Evolutionary conservation across 371 early-diverging fungal genomes (phyloP).

Genomic region (Coelomomyces lativittatus): DNA sequence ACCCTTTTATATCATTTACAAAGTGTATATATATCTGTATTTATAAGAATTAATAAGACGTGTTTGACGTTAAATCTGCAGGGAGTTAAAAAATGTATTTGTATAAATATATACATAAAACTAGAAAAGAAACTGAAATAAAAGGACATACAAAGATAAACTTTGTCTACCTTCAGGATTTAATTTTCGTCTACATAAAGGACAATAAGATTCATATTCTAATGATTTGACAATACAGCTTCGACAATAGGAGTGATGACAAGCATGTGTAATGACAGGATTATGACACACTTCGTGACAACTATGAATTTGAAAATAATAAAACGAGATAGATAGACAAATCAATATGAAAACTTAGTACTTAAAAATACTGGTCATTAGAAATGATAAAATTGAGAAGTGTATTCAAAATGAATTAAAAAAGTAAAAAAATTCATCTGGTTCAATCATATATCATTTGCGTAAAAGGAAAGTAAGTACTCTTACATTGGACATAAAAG

Average conservation of each 20-base stretch:
- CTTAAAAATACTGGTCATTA: too few species aligned
- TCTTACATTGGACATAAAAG: constrained; percentile 29
- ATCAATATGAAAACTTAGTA: background rate
- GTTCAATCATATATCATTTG: too few species aligned
- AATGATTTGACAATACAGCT: constrained; percentile 25
- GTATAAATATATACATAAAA: too few species aligned
- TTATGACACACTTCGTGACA: constrained; percentile 39
- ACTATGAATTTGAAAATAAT: too few species aligned
- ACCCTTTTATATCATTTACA: too few species aligned
- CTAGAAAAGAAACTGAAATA: too few species aligned
- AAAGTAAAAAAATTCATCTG: too few species aligned
- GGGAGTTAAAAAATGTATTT: too few species aligned
- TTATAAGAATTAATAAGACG: too few species aligned
- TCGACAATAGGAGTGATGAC: constrained; percentile 43
- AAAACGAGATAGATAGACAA: background rate
- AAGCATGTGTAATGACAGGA: constrained; percentile 35
- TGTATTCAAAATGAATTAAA: background rate
- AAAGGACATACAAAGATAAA: background rate
- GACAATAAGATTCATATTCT: constrained; percentile 33
- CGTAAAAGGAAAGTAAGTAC: background rate
- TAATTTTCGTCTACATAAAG: constrained; percentile 28
- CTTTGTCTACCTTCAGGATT: constrained; percentile 12
- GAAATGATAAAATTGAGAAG: constrained; percentile 1
- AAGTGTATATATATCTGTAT: too few species aligned
- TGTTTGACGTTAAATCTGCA: too few species aligned